Evolutionary conservation across 1,284 basidiomycete species (phyloP).

Genomic region (Ceratobasidium sp.): DNA sequence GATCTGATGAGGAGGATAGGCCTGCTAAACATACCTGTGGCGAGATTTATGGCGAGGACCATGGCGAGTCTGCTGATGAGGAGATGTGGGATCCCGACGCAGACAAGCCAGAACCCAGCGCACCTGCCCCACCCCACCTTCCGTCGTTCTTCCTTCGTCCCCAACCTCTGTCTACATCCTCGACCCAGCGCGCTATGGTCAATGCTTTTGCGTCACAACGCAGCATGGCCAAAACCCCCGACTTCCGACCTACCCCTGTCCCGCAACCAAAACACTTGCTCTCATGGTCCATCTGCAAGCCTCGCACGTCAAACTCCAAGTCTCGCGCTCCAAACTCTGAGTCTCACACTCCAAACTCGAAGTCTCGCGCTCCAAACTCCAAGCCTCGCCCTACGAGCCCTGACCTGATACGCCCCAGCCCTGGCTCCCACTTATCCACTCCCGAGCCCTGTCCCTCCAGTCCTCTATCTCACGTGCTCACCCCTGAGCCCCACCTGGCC

Average conservation of each 20-base stretch:
- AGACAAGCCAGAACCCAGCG: background rate
- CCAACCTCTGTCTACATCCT: background rate
- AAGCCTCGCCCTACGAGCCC: no score
- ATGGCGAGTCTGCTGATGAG: background rate
- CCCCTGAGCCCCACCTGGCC: background rate
- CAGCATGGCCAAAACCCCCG: background rate
- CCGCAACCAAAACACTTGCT: background rate
- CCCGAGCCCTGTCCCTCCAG: background rate
- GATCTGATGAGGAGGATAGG: background rate
- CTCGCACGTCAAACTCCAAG: background rate
- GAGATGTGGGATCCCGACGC: background rate
- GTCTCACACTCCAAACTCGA: no score
- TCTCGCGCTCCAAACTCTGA: background rate
- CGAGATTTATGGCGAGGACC: background rate
- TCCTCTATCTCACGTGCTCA: background rate
- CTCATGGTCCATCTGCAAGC: no score
- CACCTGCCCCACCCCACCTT: background rate
- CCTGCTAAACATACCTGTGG: background rate
- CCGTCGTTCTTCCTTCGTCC: background rate
- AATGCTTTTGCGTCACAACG: background rate
- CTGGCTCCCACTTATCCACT: no score
- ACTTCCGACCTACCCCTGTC: background rate
- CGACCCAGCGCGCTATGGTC: background rate
- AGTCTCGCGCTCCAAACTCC: no score
- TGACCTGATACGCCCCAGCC: no score